Percentiles rank a stretch among this genome's conserved stretches.
phyloP scores from a whole-genome alignment of 1,139 yeast genomes.

The Blastobotrys ciferrii region DNA sequence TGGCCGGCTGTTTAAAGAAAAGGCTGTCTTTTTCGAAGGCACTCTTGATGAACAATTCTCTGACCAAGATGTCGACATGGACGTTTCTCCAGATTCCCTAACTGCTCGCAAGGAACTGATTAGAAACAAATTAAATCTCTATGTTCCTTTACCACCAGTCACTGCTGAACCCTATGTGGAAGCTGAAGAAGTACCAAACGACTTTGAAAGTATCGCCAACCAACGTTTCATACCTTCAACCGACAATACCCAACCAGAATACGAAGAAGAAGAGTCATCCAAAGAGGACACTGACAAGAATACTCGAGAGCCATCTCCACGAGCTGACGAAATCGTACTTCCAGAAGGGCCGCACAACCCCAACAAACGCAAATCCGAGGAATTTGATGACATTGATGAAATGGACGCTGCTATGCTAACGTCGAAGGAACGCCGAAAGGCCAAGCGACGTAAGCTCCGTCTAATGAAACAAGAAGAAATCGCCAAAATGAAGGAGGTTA shows the following conservation, averaged over 20 bases:
- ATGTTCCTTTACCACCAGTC: constrained; percentile 21
- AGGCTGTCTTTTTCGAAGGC: constrained; percentile 11
- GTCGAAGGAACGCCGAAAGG: constrained; percentile 19
- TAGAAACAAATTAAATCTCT: constrained; percentile 17
- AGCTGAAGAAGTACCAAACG: constrained; percentile 7
- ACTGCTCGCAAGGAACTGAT: not conserved
- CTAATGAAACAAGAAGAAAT: constrained; percentile 12
- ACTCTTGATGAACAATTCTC: constrained; percentile 8
- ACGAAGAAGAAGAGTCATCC: constrained; percentile 11
- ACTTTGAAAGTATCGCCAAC: constrained; percentile 6
- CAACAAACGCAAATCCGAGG: constrained; percentile 3
- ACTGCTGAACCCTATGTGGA: constrained; percentile 18
- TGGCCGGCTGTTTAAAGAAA: constrained; percentile 10
- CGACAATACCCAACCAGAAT: constrained; percentile 9
- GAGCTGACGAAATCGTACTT: constrained; percentile 1
- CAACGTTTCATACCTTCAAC: constrained; percentile 1
- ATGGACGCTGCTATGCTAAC: constrained; percentile 5
- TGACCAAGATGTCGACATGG: constrained; percentile 14
- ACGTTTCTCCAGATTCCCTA: constrained; percentile 1
- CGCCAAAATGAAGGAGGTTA: constrained; percentile 11
- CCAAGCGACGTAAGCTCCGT: constrained; percentile 23
- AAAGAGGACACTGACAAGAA: constrained; percentile 8
- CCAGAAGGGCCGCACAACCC: not conserved
- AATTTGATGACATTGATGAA: constrained; percentile 8
- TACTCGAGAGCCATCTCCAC: not conserved